Percentiles rank a stretch among this genome's conserved stretches.
Evolutionary conservation across 495 filamentous ascomycete genomes (phyloP).

Genomic region (Lepidopterella palustris): DNA sequence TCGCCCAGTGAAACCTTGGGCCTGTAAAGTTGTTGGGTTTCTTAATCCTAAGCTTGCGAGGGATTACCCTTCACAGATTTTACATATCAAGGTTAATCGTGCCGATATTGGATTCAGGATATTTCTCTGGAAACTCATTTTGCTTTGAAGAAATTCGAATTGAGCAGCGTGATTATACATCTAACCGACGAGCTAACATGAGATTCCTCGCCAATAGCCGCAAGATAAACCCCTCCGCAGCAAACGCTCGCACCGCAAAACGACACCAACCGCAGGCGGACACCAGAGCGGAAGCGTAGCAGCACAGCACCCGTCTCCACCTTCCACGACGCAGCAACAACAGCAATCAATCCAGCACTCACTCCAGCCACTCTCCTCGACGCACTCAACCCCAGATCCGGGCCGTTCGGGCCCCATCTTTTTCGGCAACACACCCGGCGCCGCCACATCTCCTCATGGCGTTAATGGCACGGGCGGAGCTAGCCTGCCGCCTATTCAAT

Average conservation of each 20-base stretch:
- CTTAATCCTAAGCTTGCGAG: too few relatives aligned
- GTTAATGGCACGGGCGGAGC: slow-evolving; percentile 20
- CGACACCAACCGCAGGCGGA: slow-evolving; percentile 17
- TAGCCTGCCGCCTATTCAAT: slow-evolving; percentile 10
- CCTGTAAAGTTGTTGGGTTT: too few relatives aligned
- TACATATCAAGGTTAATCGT: too few relatives aligned
- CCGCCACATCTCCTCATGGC: slow-evolving; percentile 13
- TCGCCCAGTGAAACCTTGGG: too few relatives aligned
- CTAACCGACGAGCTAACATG: too few relatives aligned
- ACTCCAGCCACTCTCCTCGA: slow-evolving; percentile 23
- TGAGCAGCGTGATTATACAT: too few relatives aligned
- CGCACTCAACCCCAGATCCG: slow-evolving; percentile 26
- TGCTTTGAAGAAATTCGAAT: too few relatives aligned
- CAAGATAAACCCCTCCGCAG: slow-evolving; percentile 85
- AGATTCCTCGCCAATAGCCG: slow-evolving; percentile 49
- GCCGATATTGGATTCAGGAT: too few relatives aligned
- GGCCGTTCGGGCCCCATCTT: slow-evolving; percentile 13
- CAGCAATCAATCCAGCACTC: slow-evolving; percentile 12
- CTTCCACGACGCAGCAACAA: slow-evolving; percentile 6
- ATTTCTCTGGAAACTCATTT: too few relatives aligned
- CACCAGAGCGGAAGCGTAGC: slow-evolving; percentile 3
- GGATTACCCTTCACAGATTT: too few relatives aligned
- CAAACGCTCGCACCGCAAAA: slow-evolving; percentile 59
- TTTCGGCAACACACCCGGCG: slow-evolving; percentile 13
- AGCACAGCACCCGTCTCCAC: slow-evolving; percentile 14